Evolutionary conservation across 306 rosid genomes (phyloP), one percentile per base, ranked within the genome.

Genomic region (Ammopiptanthus mongolicus): DNA sequence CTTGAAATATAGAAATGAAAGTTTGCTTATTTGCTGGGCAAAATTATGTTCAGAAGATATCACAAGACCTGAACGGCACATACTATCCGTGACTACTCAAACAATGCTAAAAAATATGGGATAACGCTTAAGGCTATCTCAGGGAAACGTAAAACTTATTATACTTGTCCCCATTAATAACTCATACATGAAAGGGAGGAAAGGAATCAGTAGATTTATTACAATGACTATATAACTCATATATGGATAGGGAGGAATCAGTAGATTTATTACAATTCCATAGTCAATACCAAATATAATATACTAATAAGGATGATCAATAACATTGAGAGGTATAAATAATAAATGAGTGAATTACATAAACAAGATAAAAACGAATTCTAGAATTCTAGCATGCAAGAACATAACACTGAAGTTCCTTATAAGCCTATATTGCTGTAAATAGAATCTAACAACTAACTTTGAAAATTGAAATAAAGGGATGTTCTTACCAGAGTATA

Each of bases 401-500:
- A 59, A 42, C 18, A 59, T 10, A 59, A 23, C 55, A 17, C 15
- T 3, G 4, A 50, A 63, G 4, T 6, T 19, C 62, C 36, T 18
- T 22, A 48, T 9, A 14, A 10, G 41, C 71, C n/a, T 48, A 21
- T 14, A 46, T 33, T 46, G 33, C 15, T 14, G 8, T 34, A 44
- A 18, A 28, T 15, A 44, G 9, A 53, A 77, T 44, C 39, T 31
- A 25, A 34, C 66, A 1, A 73, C n/a, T 22, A 47, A 67, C 12
- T 34, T 67, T 28, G 70, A 66, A 74, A 70, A 37, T 23, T 37
- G 25, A 67, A 41, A 37, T 42, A 9, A 57, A 23, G 2, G 23
- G 4, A 68, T 11, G 42, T 39, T 69, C 77, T 63, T 70, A 79
- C 84, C 87, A 7, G 14, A 66, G 75, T 83, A 83, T 14, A 83